A percentile compares a stretch with the other conserved stretches of the same genome.
Conservation (phyloP, 23 red algal species). For the Cyanidium caldarium region DNA sequence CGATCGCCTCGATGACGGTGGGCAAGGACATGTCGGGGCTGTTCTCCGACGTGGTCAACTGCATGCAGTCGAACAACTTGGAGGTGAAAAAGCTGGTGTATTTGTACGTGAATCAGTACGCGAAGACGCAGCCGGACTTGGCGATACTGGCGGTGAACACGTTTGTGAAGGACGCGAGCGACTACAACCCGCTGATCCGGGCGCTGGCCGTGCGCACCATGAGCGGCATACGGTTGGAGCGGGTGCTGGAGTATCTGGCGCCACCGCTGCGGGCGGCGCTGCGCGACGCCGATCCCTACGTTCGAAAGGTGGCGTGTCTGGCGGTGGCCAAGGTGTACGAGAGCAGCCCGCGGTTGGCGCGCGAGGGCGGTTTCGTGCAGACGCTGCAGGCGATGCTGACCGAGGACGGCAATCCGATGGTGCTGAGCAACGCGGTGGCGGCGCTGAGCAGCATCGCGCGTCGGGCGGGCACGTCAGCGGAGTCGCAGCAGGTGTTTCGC, state of each 20-base stretch:
- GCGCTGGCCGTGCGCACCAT: conserved; percentile 85
- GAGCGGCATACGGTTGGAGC: conserved; percentile 50
- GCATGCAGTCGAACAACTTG: conserved; percentile 34
- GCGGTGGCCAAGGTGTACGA: conserved; percentile 78
- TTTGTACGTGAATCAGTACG: conserved; percentile 86
- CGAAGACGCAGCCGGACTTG: conserved; percentile 54
- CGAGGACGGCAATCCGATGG: conserved; percentile 64
- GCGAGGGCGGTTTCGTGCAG: conserved; percentile 38
- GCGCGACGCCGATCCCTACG: conserved; percentile 67
- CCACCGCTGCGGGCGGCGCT: conserved; percentile 41
- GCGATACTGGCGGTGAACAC: conserved; percentile 87
- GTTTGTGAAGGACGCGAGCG: conserved; percentile 73
- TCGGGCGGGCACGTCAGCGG: neutral
- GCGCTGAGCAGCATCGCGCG: conserved; percentile 43
- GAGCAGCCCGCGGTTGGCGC: conserved; percentile 25
- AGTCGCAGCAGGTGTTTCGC: conserved; percentile 11
- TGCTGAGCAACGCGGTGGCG: conserved; percentile 67
- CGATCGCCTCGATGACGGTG: conserved; percentile 69
- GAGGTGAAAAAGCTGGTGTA: conserved; percentile 95
- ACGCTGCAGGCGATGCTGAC: conserved; percentile 34
- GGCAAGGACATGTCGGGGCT: conserved; percentile 75
- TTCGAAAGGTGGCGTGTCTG: conserved; percentile 76
- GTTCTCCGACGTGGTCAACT: conserved; percentile 90
- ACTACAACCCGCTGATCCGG: conserved; percentile 76
- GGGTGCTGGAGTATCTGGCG: conserved; percentile 50